A percentile compares a stretch with the other conserved stretches of the same genome.
Conservation (phyloP, 768 basidiomycete species). For the Phylloporus scabripes region DNA sequence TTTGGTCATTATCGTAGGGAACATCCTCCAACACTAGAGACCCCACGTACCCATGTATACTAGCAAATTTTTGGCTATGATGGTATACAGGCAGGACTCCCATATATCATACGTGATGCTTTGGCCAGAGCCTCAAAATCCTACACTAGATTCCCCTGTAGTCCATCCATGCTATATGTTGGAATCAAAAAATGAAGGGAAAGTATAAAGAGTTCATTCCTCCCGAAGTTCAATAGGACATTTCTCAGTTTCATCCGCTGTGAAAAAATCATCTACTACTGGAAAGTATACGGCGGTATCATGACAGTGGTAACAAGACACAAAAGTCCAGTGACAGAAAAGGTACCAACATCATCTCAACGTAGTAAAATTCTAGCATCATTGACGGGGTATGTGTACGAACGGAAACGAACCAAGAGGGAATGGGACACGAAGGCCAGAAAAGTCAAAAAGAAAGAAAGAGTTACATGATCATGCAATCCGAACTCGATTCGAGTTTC, state of each 20-base stretch:
- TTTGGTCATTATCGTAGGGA: too few species aligned
- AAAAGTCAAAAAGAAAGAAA: too few species aligned
- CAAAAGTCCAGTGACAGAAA: background rate
- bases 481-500: conserved; percentile 66
- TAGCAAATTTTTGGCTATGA: too few species aligned
- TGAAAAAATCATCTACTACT: background rate
- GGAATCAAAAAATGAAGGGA: too few species aligned
- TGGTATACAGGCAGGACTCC: too few species aligned
- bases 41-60: too few species aligned
- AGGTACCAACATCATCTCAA: background rate
- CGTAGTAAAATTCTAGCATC: background rate
- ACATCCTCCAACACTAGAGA: too few species aligned
- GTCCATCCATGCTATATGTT: too few species aligned
- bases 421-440: background rate
- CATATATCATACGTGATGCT: too few species aligned
- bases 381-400: background rate
- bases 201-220: background rate
- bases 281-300: background rate
- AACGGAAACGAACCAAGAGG: background rate
- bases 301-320: background rate
- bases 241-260: background rate
- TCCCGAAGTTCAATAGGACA: background rate
- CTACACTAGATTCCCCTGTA: too few species aligned
- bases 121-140: too few species aligned
- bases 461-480: conserved; percentile 80